Evolutionary conservation across 331 rosid species (phyloP), one percentile per base, ranked within the genome.

Genomic region (Pyrus hybrid): DNA sequence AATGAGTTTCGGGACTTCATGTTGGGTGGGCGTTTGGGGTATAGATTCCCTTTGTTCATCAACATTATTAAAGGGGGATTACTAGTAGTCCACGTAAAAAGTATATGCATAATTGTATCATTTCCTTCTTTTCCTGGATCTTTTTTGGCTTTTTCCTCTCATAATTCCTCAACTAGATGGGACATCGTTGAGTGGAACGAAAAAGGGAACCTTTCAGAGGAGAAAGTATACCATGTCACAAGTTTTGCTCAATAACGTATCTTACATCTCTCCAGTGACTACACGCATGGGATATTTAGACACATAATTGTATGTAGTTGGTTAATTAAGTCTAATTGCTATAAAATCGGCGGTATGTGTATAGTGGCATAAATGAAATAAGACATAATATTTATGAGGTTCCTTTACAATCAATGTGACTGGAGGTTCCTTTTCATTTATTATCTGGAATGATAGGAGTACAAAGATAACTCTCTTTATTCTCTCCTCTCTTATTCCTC

Each of bases 131-230:
- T 47, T 71, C 22, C 60, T 75, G 75, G 80, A 74, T 71, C 71
- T 11, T 17, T 67, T 70, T 75, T 80, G 68, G 81, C 54, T 82
- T 67, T 91, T 88, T 60, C 26, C 83, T 74, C 78, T 63, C 75
- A 80, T 87, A 73, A 81, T 77, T 79, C 84, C 77, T 78, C 75
- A 67, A 49, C 79, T 43, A 26, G 67, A 79, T 79, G 86, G 81
- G 73, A 80, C 72, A 65, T 73, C 41, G 78, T 77, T 71, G 80
- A 83, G 78, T 67, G 79, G 68, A 6, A 49, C 21, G 7, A 21
- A 56, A 82, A 73, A 57, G 80, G 68, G 10, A 33, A 32, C 5
- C 67, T 6, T 2, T 17, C 21, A 16, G 21, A 7, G 10, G 57
- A 51, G 10, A 51, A 51, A 18, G 2, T 47, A 51, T 51, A 0